A percentile compares a stretch with the other conserved stretches of the same genome.
Conservation (phyloP, 352 stramenopile genomes). For the Phytophthora multivora region DNA sequence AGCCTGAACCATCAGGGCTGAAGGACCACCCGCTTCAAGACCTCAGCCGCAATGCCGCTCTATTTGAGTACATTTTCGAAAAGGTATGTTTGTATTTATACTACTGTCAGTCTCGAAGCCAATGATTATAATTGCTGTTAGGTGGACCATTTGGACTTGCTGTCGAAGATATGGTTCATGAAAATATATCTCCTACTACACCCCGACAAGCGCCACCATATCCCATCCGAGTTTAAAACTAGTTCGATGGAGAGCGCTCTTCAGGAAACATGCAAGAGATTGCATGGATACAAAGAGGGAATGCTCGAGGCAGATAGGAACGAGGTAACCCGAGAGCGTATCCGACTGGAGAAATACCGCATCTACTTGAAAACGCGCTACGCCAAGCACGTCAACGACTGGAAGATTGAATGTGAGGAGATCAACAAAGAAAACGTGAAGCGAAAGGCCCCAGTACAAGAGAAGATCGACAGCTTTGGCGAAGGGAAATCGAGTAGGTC, state of each 20-base stretch:
- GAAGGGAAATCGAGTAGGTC: background rate
- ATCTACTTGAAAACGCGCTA: too few relatives aligned
- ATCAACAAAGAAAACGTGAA: too few relatives aligned
- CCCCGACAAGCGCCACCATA: background rate
- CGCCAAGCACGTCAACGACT: too few relatives aligned
- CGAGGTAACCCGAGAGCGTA: too few relatives aligned
- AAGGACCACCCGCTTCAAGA: background rate
- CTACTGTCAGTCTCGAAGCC: too few relatives aligned
- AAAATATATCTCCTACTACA: background rate
- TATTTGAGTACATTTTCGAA: background rate
- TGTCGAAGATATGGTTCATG: background rate
- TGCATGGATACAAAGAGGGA: background rate
- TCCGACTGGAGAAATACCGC: too few relatives aligned
- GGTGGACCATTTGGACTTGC: background rate
- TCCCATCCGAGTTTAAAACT: background rate
- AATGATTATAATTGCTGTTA: too few relatives aligned
- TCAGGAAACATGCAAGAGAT: background rate
- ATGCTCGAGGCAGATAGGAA: too few relatives aligned
- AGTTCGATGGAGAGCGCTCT: background rate
- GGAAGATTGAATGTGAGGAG: too few relatives aligned
- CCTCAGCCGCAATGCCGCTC: background rate
- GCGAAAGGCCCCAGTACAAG: background rate
- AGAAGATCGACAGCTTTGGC: slow-evolving; percentile 7
- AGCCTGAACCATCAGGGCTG: background rate
- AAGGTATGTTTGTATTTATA: background rate